A percentile compares a stretch with the other conserved stretches of the same genome.
Evolutionary conservation across 179 eudicot genomes (phyloP).

Genomic region (Patellifolia procumbens): DNA sequence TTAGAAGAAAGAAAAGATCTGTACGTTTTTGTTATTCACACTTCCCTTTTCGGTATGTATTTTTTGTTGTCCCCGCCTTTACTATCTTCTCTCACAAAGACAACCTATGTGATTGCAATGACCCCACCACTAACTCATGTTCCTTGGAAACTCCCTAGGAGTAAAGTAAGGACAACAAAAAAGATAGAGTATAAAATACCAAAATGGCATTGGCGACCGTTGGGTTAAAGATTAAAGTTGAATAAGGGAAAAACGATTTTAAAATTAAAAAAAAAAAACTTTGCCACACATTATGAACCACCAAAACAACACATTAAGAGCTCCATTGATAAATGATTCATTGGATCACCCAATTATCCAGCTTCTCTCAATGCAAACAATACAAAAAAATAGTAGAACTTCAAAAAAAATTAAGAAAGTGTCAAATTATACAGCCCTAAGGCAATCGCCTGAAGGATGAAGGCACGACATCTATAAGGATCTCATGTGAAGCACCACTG

Average conservation of each 20-base stretch:
- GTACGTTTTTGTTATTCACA: no score
- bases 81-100: no score
- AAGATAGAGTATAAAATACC: no score
- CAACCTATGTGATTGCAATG: no score
- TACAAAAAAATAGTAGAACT: neutral
- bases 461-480: neutral
- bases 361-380: neutral
- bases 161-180: no score
- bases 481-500: neutral
- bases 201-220: neutral
- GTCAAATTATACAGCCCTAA: neutral
- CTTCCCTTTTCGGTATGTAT: no score
- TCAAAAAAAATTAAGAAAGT: neutral
- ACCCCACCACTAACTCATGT: no score
- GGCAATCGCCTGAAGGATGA: neutral
- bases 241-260: neutral
- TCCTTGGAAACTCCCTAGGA: no score
- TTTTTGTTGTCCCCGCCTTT: no score
- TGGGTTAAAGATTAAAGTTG: neutral
- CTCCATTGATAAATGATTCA: neutral
- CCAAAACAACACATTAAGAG: neutral
- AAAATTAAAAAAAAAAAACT: neutral
- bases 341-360: neutral
- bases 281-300: neutral
- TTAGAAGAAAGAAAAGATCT: no score